Evolutionary conservation across 2,329 filamentous ascomycete genomes (phyloP).

Genomic region (Talaromyces albobiverticillius): DNA sequence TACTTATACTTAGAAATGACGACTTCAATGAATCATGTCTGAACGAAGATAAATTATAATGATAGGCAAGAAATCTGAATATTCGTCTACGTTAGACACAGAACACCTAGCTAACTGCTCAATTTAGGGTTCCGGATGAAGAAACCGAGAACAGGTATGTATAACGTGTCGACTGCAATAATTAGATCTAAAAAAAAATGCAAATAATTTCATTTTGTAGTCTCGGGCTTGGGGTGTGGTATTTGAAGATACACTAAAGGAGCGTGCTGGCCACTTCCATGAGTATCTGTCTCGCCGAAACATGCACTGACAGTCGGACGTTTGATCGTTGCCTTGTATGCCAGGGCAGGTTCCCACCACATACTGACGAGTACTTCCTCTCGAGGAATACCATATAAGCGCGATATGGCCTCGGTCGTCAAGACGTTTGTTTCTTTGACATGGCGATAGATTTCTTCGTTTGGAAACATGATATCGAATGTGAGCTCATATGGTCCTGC

Average conservation of each 20-base stretch:
- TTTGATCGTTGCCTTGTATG: conserved; percentile 12
- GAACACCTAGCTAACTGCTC: too few relatives aligned
- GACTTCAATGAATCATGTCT: too few relatives aligned
- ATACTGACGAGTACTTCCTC: conserved; percentile 1
- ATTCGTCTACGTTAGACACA: too few relatives aligned
- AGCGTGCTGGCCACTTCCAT: conserved; percentile 1
- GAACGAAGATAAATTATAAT: too few relatives aligned
- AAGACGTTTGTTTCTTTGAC: conserved; percentile 6
- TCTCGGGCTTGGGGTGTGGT: too few relatives aligned
- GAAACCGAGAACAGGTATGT: too few relatives aligned
- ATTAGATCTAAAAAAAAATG: too few relatives aligned
- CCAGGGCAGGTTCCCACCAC: conserved; percentile 8
- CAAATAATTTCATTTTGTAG: too few relatives aligned
- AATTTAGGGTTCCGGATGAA: too few relatives aligned
- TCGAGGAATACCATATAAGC: background rate
- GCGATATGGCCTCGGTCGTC: background rate
- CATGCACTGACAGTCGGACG: background rate
- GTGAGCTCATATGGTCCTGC: conserved; percentile 4
- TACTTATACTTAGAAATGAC: too few relatives aligned
- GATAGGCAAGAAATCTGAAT: too few relatives aligned
- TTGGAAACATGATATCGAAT: conserved; percentile 3
- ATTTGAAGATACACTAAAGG: conserved; percentile 4
- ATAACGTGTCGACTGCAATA: too few relatives aligned
- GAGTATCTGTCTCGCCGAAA: background rate
- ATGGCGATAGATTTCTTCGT: background rate